Conservation (phyloP, 1,139 yeast genomes). For the Diutina pseudorugosa region DNA sequence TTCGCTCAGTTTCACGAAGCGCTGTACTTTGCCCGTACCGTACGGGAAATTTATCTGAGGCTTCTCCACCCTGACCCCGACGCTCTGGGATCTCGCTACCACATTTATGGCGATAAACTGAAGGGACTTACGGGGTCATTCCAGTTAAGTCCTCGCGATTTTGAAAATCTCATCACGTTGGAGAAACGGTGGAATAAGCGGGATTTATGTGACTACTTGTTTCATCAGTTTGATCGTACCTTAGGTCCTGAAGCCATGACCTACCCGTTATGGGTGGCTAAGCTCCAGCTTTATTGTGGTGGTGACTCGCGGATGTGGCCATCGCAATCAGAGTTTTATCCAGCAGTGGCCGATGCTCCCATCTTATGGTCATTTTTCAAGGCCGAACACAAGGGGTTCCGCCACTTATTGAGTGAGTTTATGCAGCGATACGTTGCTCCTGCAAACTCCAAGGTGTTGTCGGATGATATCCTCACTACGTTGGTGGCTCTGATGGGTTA, state of each 20-base stretch:
- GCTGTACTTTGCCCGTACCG: neutral
- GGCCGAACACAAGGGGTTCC: neutral
- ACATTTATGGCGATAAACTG: neutral
- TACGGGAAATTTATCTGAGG: neutral
- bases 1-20: neutral
- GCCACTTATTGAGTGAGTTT: neutral
- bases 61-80: neutral
- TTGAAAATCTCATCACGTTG: neutral
- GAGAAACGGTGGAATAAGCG: conserved; percentile 3
- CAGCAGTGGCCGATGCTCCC: neutral
- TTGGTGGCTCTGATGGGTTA: conserved; percentile 1
- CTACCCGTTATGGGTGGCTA: neutral
- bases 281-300: neutral
- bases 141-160: neutral
- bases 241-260: neutral
- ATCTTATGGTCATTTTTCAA: neutral
- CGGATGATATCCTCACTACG: neutral
- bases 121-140: neutral
- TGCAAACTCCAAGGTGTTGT: neutral
- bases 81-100: neutral
- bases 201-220: neutral
- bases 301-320: conserved; percentile 3
- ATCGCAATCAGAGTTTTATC: neutral
- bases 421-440: neutral
- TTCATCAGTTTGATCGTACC: neutral